Base-by-base conservation (phyloP, 192 early-diverging fungal genomes). In the Geranomyces michiganensis region DNA sequence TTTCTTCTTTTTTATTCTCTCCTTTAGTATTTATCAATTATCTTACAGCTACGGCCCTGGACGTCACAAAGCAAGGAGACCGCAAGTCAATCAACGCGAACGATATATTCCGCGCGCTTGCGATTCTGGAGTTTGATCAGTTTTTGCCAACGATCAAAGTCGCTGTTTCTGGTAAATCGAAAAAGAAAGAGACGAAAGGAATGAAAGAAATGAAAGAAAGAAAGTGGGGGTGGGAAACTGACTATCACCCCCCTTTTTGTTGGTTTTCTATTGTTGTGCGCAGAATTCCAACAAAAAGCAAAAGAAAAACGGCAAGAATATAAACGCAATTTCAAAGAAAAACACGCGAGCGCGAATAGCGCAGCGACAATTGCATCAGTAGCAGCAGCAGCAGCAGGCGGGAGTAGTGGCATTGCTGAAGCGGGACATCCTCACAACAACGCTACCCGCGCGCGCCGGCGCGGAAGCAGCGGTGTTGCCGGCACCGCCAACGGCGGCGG, bases 11-110 rank as follows among this genome's bases (percentile, higher is more conserved):
- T 26, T 41, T 0, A 62, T n/a, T 21, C 27, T 21, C 32, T 41
- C 55, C 21, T 33, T 15, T 69, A 72, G 79, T 80, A 19, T 80
- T 80, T 49, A 78, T 80, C 32, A 80, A 75, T 63, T 80, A 80
- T 45, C 59, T 80, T 6, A 78, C 79, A 5, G 76, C 79, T 14
- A 72, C 73, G 49, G 71, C 74, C n/a, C 46, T 60, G 27, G 74
- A 78, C 36, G 67, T 68, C 10, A 70, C 56, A 10, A 72, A 79
- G 62, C 29, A 60, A 17, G 59, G 33, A n/a, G 69, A 77, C 62
- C 36, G 75, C 24, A 72, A 73, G 41, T 63, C 76, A 6, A 67
- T 76, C 31, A 76, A 48, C 29, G 47, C 74, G n/a, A 71, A 73
- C 60, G 74, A 80, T 49, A 67, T 80, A 6, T 78, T 77, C 44